Evolutionary conservation across 2,329 filamentous ascomycete genomes (phyloP).

Genomic region (Stemphylium vesicarium): DNA sequence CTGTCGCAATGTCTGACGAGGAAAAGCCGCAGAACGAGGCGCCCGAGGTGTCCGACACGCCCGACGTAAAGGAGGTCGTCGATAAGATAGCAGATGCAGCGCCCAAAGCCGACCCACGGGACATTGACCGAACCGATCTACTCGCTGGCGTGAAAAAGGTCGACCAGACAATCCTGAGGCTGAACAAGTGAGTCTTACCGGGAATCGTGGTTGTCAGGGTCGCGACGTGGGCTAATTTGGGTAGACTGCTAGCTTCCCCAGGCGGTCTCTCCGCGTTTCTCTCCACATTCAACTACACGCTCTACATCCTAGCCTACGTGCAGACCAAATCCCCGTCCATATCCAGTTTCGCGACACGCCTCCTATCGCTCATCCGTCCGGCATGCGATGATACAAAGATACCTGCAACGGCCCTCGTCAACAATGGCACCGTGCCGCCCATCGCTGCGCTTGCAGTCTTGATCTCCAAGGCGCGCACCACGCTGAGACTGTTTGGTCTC

Average conservation of each 20-base stretch:
- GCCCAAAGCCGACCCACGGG: constrained; percentile 24
- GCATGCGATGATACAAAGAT: constrained; percentile 34
- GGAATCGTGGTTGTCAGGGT: background rate
- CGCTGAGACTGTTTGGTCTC: constrained; percentile 52
- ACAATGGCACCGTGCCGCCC: constrained; percentile 38
- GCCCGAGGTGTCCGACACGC: constrained; percentile 21
- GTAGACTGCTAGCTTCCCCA: constrained; percentile 52
- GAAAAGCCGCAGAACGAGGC: constrained; percentile 43
- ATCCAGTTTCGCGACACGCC: constrained; percentile 30
- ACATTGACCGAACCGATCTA: constrained; percentile 22
- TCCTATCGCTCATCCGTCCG: constrained; percentile 44
- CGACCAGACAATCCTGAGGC: constrained; percentile 50
- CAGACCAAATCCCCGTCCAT: constrained; percentile 49
- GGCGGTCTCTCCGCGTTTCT: constrained; percentile 55
- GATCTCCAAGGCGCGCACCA: constrained; percentile 52
- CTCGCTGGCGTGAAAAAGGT: constrained; percentile 42
- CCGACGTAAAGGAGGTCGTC: constrained; percentile 33
- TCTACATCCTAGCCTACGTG: constrained; percentile 54
- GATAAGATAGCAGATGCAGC: constrained; percentile 32
- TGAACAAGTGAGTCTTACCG: constrained; percentile 50
- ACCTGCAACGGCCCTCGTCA: constrained; percentile 33
- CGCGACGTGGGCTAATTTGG: constrained; percentile 6
- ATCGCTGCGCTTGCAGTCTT: constrained; percentile 47
- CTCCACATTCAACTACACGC: constrained; percentile 55
- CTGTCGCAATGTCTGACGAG: constrained; percentile 39